A percentile compares a stretch with the other conserved stretches of the same genome.
These are phyloP conservation scores for Lathyrus aphaca DNA, from an alignment of 306 rosid genomes.

Conservation along the genomic window DNA sequence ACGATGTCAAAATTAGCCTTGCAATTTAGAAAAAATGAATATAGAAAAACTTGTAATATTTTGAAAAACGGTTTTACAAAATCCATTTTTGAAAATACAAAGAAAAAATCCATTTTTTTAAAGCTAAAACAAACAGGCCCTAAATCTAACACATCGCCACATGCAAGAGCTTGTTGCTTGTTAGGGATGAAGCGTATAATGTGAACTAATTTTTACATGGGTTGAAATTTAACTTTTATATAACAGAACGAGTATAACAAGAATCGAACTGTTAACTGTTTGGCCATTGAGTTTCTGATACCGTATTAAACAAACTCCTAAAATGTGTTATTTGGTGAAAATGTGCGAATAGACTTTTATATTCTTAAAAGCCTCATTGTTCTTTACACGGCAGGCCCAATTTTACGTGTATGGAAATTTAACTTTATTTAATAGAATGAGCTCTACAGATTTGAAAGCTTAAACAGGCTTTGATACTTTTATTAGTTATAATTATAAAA, in stretches of 20 bases:
- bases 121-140: no score
- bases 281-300: not conserved
- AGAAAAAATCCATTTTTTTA: no score
- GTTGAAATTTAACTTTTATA: conserved; percentile 1
- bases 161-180: conserved; percentile 29
- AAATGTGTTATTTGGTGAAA: not conserved
- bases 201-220: not conserved
- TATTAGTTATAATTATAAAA: conserved; percentile 6
- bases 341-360: not conserved
- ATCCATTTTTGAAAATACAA: no score
- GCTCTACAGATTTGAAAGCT: not conserved
- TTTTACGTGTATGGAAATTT: not conserved
- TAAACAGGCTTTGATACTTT: conserved; percentile 8
- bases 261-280: conserved; percentile 4
- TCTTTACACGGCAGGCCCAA: not conserved
- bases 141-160: conserved; percentile 5
- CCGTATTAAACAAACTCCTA: conserved; percentile 1
- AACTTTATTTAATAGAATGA: not conserved
- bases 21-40: no score
- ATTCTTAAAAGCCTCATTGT: not conserved
- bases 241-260: conserved; percentile 8
- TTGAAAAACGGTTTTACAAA: no score
- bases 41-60: no score
- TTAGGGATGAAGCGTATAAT: conserved; percentile 24
- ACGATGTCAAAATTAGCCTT: no score